phyloP scores from a whole-genome alignment of 306 rosid genomes.

The Vigna trinervia region DNA sequence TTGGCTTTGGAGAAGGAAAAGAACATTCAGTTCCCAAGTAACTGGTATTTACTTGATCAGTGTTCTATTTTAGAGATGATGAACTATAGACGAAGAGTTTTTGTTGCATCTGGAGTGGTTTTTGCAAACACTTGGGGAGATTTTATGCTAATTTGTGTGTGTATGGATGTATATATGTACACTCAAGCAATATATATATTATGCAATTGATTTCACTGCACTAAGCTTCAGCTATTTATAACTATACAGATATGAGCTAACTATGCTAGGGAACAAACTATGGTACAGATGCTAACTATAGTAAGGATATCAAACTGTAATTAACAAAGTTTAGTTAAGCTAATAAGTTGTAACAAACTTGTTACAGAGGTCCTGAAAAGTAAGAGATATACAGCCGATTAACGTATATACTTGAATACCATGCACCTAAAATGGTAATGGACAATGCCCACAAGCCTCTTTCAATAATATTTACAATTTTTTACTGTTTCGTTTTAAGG shows the following conservation, averaged over 20 bases:
- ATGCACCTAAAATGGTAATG: slow-evolving; percentile 11
- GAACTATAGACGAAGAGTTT: neutral
- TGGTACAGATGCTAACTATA: too few relatives aligned
- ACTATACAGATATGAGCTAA: too few relatives aligned
- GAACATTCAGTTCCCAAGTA: slow-evolving; percentile 22
- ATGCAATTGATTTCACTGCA: too few relatives aligned
- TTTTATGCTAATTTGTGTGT: neutral
- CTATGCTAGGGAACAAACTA: too few relatives aligned
- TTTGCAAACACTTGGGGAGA: neutral
- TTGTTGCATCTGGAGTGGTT: slow-evolving; percentile 27
- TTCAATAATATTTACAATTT: slow-evolving; percentile 5
- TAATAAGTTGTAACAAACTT: too few relatives aligned
- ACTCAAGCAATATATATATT: too few relatives aligned
- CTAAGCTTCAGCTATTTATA: too few relatives aligned
- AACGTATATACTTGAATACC: neutral
- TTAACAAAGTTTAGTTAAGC: too few relatives aligned
- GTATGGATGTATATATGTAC: neutral
- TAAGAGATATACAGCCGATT: too few relatives aligned
- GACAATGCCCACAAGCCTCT: neutral
- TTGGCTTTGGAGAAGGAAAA: slow-evolving; percentile 8
- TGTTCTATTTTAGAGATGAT: slow-evolving; percentile 26
- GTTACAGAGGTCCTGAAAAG: too few relatives aligned
- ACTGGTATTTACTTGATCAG: slow-evolving; percentile 10
- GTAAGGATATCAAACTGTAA: too few relatives aligned
- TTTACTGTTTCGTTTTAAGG: slow-evolving; percentile 1